Evolutionary conservation across 768 basidiomycete species (phyloP), one percentile per base, ranked within the genome.

Genomic region (Pisolithus orientalis): DNA sequence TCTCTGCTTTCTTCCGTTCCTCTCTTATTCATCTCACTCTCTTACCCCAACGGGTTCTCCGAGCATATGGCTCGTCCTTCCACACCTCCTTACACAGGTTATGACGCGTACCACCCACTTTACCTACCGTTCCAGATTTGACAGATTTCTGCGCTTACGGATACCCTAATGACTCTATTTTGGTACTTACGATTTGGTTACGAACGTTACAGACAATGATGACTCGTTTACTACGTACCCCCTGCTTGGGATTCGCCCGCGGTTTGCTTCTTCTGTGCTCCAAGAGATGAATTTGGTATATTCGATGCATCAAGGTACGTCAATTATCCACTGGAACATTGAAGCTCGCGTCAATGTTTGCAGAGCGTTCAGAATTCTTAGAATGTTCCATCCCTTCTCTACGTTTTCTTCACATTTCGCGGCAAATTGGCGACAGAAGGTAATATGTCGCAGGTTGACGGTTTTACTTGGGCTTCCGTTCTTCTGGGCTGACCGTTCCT

Each of bases 101-200:
- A 49, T 50, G 53, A 47, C 53, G 42, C 52, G 53, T 55, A 53
- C 13, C 51, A 57, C 43, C 46, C 47, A 55, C 56, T 59, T 49
- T 56, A 56, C 44, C 38, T 44, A 9, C 48, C 27, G 44, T 49
- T 46, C 63, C 65, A 63, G 63, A 69, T 59, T 67, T 67, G 44
- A n/a, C 62, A 67, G 64, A 59, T 60, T 62, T 67, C 63, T 67
- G 66, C 67, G 52, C 52, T 52, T 50, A 58, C 48, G 54, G 51
- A 54, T 53, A 50, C 28, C 40, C 54, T 53, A 14, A 63, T 47
- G 65, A 61, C 51, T 57, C 29, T 27, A 28, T 45, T 54, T 48
- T 44, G 37, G 32, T 45, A 45, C 43, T 51, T 57, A 56, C 52
- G 62, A 44, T 51, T 60, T 62, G 42, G 40, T 60, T 64, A 66